A percentile compares a stretch with the other conserved stretches of the same genome.
These are phyloP conservation scores for Fagopyrum esculentum DNA, from an alignment of 148 eudicot species.

Conservation along the genomic window DNA sequence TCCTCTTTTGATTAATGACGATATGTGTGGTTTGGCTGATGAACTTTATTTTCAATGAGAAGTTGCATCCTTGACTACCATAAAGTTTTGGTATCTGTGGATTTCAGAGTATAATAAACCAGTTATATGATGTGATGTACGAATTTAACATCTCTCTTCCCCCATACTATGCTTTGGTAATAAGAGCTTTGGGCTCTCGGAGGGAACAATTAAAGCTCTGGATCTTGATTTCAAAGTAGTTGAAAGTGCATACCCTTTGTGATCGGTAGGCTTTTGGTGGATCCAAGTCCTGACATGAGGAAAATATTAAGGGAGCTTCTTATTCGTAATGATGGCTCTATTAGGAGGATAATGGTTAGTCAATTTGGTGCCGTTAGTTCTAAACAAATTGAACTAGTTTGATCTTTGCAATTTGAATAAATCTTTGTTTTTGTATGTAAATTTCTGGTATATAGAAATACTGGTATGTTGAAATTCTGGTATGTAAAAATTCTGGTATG, in stretches of 20 bases:
- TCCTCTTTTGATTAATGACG: background rate
- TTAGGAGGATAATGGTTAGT: constrained; percentile 48
- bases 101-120: constrained; percentile 89
- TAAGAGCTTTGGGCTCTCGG: constrained; percentile 95
- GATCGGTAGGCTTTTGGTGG: constrained; percentile 88
- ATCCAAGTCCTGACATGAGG: constrained; percentile 97
- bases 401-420: too few species aligned
- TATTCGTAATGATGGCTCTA: constrained; percentile 88
- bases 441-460: too few species aligned
- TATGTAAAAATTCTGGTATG: too few species aligned
- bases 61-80: background rate
- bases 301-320: constrained; percentile 78
- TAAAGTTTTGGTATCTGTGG: background rate
- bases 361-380: too few species aligned
- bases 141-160: constrained; percentile 89
- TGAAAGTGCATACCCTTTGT: constrained; percentile 95
- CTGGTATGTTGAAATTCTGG: too few species aligned
- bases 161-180: constrained; percentile 95
- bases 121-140: constrained; percentile 95
- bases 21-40: background rate
- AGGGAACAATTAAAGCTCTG: constrained; percentile 94
- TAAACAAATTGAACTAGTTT: too few species aligned
- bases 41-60: background rate
- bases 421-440: too few species aligned
- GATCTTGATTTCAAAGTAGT: constrained; percentile 90